Evolutionary conservation across 371 early-diverging fungal species (phyloP).

Genomic region (Syncephalastrum sp.): DNA sequence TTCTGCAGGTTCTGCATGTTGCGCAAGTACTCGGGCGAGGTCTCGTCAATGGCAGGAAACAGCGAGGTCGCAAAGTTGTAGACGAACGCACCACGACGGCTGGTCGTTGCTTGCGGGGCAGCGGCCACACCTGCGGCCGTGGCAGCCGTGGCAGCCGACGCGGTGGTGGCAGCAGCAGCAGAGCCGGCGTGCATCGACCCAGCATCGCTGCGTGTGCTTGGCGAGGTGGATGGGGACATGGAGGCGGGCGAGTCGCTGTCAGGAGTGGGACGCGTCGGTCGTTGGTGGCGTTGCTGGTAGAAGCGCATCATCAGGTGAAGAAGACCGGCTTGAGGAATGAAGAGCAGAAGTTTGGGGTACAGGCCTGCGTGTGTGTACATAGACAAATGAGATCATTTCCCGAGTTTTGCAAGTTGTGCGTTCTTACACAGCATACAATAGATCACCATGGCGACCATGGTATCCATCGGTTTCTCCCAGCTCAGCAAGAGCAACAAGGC

Average conservation of each 20-base stretch:
- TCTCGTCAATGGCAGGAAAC: conserved; percentile 33
- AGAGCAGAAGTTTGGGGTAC: conserved; percentile 31
- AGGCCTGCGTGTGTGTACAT: conserved; percentile 24
- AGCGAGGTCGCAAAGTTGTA: conserved; percentile 22
- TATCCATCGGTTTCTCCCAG: conserved; percentile 47
- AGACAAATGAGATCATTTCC: neutral
- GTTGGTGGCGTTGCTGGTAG: conserved; percentile 16
- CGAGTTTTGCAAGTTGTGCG: neutral
- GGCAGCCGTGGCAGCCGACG: neutral
- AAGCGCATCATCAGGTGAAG: conserved; percentile 23
- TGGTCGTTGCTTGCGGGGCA: neutral
- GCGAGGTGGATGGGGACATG: neutral
- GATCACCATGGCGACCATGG: conserved; percentile 29
- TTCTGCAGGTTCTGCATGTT: conserved; percentile 51
- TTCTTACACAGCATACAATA: conserved; percentile 43
- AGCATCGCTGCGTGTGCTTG: neutral
- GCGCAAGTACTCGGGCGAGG: conserved; percentile 41
- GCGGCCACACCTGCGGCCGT: neutral
- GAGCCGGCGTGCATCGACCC: too few species aligned
- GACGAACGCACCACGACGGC: conserved; percentile 5
- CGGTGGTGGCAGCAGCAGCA: too few species aligned
- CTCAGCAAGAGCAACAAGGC: conserved; percentile 39
- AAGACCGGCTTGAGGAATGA: conserved; percentile 35
- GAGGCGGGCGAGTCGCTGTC: neutral
- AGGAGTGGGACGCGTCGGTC: neutral